Base-by-base conservation (phyloP, 441 rosid genomes). In the Erodium texanum region DNA sequence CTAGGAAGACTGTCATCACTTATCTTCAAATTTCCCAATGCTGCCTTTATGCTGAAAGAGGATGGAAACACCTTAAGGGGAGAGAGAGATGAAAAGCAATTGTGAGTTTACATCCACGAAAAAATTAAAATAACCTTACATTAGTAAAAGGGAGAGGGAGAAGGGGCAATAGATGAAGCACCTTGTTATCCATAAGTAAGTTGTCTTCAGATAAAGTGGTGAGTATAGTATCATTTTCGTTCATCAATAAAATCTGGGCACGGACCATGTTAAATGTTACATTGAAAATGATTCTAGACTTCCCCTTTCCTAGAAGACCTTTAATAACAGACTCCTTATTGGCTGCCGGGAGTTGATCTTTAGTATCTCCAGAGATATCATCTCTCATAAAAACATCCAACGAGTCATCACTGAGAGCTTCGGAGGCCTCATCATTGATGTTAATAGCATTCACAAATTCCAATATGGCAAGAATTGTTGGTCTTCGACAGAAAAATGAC, bases 281-380 rank as follows among this genome's bases (percentile, higher is more conserved):
- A 75, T 86, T 89, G 78, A 95, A 90, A 71, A 95, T 80, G 72
- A 86, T 79, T 79, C 96, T 82, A 67, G 96, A 87, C 83, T 95
- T 95, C 71, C 99, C 99, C 77, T 85, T 95, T 75, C 99, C 99
- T 61, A 95, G 78, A 69, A 95, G 82, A 80, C 98, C 92, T 82
- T 82, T 95, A 67, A 90, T 82, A 79, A 82, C 82, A 74, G 89
- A 82, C 68, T 87, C 92, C 79, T 80, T 84, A 62, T 52, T 22
- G 5, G 71, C 65, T 56, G 69, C 50, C 61, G 67, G 68, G 48
- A 74, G 69, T 48, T 76, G 83, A 81, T 75, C 81, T 71, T 79
- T 80, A 70, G 69, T 79, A 64, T 83, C 87, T 61, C 68, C 65
- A 22, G 78, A 76, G 73, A 67, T 70, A 65, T 77, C 87, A 65